These are phyloP conservation scores for Quercus bicolor DNA, from an alignment of 306 rosid species.

Conservation along the genomic window DNA sequence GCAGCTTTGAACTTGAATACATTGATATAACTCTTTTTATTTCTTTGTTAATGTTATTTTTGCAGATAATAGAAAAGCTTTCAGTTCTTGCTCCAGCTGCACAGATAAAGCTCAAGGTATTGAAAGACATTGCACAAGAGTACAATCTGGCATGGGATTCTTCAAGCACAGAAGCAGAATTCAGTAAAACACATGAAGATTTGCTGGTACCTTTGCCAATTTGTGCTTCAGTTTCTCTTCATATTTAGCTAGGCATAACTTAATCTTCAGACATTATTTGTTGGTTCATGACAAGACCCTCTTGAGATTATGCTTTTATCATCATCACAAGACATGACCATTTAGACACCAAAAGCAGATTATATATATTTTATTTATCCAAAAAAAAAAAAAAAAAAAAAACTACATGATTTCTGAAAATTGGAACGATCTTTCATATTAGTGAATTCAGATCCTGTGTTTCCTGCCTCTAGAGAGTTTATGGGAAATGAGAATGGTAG, in stretches of 20 bases:
- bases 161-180: constrained; percentile 70
- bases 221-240: constrained; percentile 8
- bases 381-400: not conserved
- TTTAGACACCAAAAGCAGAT: too few species aligned
- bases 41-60: constrained; percentile 17
- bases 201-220: constrained; percentile 63
- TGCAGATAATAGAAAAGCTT: constrained; percentile 91
- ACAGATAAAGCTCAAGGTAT: constrained; percentile 72
- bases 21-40: constrained; percentile 16
- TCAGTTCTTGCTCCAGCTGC: constrained; percentile 78
- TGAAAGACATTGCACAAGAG: constrained; percentile 76
- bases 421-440: not conserved
- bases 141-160: constrained; percentile 82
- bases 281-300: constrained; percentile 15
- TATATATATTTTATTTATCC: too few species aligned
- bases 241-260: constrained; percentile 3
- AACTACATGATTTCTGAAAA: not conserved
- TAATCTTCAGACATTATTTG: not conserved
- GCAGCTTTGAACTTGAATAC: not conserved
- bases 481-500: not conserved
- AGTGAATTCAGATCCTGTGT: not conserved
- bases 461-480: not conserved
- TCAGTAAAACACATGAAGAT: constrained; percentile 86
- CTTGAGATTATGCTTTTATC: not conserved
- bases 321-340: not conserved